Evolutionary conservation across 164 flowering plant genomes (phyloP), one percentile per base, ranked within the genome.

Genomic region (Buxus sempervirens): DNA sequence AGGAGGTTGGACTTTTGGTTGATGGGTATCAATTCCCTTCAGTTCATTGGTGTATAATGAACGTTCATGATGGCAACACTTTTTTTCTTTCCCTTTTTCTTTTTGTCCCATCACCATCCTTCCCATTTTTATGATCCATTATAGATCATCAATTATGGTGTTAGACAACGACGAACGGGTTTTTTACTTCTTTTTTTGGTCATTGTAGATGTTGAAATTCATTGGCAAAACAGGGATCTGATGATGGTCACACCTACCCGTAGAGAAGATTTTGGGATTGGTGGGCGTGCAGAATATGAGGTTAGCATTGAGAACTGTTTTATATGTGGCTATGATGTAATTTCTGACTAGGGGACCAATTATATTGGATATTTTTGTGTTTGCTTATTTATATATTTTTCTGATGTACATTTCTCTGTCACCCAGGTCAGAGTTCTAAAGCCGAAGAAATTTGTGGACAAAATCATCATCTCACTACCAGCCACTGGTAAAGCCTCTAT

Each of bases 241-340:
- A 65, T 88, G 56, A 24, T 54, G 61, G 79, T 93, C 38, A 79
- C 51, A 41, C 84, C 70, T 38, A 68, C 84, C 42, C 60, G 32
- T 10, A 73, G 58, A 66, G 86, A 81, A 60, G 85, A 79, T 68
- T 76, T 66, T 76, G 90, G 88, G 38, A 68, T 88, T 63, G 86
- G 85, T 60, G 85, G 91, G 23, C 82, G 59, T 70, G 86, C 83
- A 60, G 73, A 77, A 54, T 93, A 82, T 66, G 96, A 90, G 90
- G 96, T 90, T 36, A 75, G 72, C 19, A 16, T 5, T 18, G 45
- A 22, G 15, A 25, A 63, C 24, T 54, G 32, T 16, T 54, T n/a
- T 38, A 24, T 32, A 5, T 5, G 20, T 58, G n/a, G n/a, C 16
- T 42, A 26, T 27, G 54, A 27, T 41, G 54, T 54, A 25, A 9